Evolutionary conservation across 208 protist species (phyloP), one percentile per base, ranked within the genome.

Genomic region (Acanthamoeba culbertsoni): DNA sequence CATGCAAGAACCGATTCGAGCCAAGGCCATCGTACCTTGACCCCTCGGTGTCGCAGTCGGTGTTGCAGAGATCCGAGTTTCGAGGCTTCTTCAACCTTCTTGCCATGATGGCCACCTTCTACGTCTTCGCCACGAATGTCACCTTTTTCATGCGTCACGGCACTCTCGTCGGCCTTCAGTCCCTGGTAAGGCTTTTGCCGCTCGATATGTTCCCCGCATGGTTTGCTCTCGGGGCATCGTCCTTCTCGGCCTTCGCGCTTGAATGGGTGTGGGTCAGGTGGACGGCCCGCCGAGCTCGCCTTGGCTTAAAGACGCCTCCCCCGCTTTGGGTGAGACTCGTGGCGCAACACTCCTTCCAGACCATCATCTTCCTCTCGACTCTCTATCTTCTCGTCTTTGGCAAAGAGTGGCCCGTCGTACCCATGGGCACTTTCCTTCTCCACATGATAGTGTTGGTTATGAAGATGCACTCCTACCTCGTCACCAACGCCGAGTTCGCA

Each of bases 381-480:
- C 55, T 92, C 65, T 92, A 79, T 28, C 35, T 92, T 18, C 88
- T 92, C 8, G 82, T 90, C 1, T 1, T 90, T 8, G 53, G 26
- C 43, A n/a, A 73, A 28, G 88, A 92, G 88, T 92, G 55, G 62
- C 43, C 88, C 26, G 63, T 92, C 26, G 88, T 92, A 62, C 88
- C 88, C 16, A 92, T 53, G 62, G 65, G 62, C 43, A 59, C 45
- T 45, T 92, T 57, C 62, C 55, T 77, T 16, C 63, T 92, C 18
- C 62, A 92, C 37, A 92, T 92, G 88, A 77, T 92, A 14, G 48
- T 92, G 12, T 43, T 92, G n/a, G 63, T 92, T 14, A 92, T 92
- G 88, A 92, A 92, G 88, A 77, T 77, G 55, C 88, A 92, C 88
- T 92, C 88, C 42, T 92, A 92, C 43, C 43, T 79, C 23, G 88